Evolutionary conservation across 2,329 filamentous ascomycete genomes (phyloP).

Genomic region (Fusarium sp.): DNA sequence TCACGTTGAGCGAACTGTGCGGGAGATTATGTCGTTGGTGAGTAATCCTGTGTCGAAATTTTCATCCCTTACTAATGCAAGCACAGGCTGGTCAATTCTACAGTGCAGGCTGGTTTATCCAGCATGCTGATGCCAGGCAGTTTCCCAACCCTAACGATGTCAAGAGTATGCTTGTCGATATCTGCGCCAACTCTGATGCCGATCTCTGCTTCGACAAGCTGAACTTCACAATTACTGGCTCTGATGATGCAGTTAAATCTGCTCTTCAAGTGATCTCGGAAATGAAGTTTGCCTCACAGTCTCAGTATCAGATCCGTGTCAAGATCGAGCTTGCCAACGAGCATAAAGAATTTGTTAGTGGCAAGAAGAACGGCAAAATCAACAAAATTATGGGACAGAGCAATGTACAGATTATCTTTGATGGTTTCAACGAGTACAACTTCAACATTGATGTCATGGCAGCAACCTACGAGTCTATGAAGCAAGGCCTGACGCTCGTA

Average conservation of each 20-base stretch:
- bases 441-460: conserved; percentile 99
- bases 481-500: conserved; percentile 90
- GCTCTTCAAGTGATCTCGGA: conserved; percentile 95
- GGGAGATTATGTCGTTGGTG: conserved; percentile 95
- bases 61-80: conserved; percentile 40
- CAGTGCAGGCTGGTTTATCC: conserved; percentile 95
- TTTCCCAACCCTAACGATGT: conserved; percentile 78
- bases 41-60: conserved; percentile 49
- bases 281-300: conserved; percentile 87
- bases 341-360: conserved; percentile 99
- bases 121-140: conserved; percentile 76
- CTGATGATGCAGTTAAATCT: conserved; percentile 94
- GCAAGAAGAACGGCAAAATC: conserved; percentile 99
- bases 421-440: conserved; percentile 99
- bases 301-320: conserved; percentile 92
- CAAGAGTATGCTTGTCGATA: conserved; percentile 91
- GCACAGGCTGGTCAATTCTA: conserved; percentile 93
- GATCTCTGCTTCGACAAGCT: conserved; percentile 95
- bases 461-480: conserved; percentile 91
- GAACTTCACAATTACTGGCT: conserved; percentile 93
- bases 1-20: conserved; percentile 93
- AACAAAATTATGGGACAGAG: conserved; percentile 99
- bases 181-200: conserved; percentile 95
- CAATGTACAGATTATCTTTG: conserved; percentile 99
- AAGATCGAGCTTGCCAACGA: conserved; percentile 99